phyloP scores from a whole-genome alignment of 768 basidiomycete species.

The Amanita inopinata region DNA sequence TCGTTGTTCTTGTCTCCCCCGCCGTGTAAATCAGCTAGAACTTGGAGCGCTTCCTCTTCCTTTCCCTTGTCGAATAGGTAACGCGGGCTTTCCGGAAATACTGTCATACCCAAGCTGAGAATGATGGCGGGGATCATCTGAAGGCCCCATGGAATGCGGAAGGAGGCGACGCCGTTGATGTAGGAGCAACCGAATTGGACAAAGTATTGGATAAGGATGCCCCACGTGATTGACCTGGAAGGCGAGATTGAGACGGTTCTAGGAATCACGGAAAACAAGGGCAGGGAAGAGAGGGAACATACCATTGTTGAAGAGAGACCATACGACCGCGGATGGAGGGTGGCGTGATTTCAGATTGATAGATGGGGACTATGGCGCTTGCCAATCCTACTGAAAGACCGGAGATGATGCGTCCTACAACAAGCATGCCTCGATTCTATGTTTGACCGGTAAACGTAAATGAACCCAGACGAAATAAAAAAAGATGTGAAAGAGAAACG shows the following conservation, averaged over 20 bases:
- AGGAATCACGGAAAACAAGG: too few relatives aligned
- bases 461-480: conserved; percentile 4
- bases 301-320: conserved; percentile 72
- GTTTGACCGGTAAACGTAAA: conserved; percentile 21
- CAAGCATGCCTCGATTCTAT: conserved; percentile 72
- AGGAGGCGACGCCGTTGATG: conserved; percentile 59
- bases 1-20: conserved; percentile 45
- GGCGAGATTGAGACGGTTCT: too few relatives aligned
- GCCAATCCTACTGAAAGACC: conserved; percentile 61
- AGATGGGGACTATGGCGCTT: conserved; percentile 60
- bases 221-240: conserved; percentile 58
- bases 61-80: conserved; percentile 58
- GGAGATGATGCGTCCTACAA: conserved; percentile 57
- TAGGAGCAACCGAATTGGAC: conserved; percentile 69
- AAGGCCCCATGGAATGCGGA: conserved; percentile 74
- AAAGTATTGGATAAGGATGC: conserved; percentile 69
- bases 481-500: conserved; percentile 23
- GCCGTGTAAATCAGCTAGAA: conserved; percentile 70
- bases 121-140: conserved; percentile 74
- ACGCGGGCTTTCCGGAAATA: conserved; percentile 65
- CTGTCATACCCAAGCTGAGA: conserved; percentile 54
- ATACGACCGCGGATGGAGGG: conserved; percentile 66
- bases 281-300: not conserved
- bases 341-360: conserved; percentile 67
- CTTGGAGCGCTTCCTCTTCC: conserved; percentile 55